Evolutionary conservation across 2,329 filamentous ascomycete species (phyloP), one percentile per base, ranked within the genome.

Genomic region (Phaeosphaeriaceae sp.): DNA sequence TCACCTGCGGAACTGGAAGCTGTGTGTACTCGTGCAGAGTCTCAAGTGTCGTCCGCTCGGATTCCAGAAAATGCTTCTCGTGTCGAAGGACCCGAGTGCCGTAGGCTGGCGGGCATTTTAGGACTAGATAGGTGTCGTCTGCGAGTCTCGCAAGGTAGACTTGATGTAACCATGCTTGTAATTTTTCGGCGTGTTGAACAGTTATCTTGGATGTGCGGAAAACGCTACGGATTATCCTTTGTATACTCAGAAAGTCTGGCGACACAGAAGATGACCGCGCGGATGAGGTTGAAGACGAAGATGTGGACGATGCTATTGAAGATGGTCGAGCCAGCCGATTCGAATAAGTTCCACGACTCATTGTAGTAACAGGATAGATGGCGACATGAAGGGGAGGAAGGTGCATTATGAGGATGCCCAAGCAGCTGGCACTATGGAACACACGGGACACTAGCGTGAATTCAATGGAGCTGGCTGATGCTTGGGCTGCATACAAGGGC

Each of bases 31-130:
- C 67, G 50, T 65, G 69, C 7, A 82, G 67, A 3, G 76, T 68
- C 51, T 78, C 73, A 3, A 82, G 69, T 1, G 74, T 72, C 52
- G 67, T 68, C 2, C 73, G 71, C 68, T 82, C 80, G 0, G 72
- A 74, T 53, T 78, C 76, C 3, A 82, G 62, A 13, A 74, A 68
- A 33, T 76, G 69, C 48, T 78, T 77, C 61, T 83, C 81, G 48
- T 80, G 77, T 7, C 80, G 76, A 15, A 83, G 72, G 11, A 80
- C 66, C 36, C 79, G 74, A 7, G 74, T 71, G 44, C 72, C 75
- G 54, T 65, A 58, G 31, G 74, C 61, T 20, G 81, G 79, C 33
- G 76, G 72, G 56, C 77, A 80, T 62, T 80, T 79, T 13, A 82
- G 67, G 5, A 81, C 64, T 48, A 81, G 72, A 24, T 73, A 72